Evolutionary conservation across 1,284 basidiomycete species (phyloP).

Genomic region (Lignosus rhinocerotis): DNA sequence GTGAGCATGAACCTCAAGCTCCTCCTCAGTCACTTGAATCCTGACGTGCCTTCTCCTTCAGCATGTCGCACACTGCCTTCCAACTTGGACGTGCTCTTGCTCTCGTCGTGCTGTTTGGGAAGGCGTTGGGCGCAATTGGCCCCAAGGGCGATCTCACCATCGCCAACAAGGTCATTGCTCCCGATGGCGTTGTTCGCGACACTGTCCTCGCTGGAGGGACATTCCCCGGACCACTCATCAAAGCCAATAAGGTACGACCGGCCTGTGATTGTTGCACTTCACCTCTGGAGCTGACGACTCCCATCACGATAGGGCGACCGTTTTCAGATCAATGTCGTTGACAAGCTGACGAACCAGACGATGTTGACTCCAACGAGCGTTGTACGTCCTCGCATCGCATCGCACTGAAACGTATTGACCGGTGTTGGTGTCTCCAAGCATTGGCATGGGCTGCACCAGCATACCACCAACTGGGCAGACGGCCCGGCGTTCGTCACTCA

Average conservation of each 20-base stretch:
- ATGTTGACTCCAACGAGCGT: conserved; percentile 36
- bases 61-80: not conserved
- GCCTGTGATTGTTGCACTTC: not conserved
- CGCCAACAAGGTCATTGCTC: conserved; percentile 20
- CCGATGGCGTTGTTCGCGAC: conserved; percentile 22
- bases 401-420: not conserved
- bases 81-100: not conserved
- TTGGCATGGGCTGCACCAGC: conserved; percentile 36
- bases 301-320: conserved; percentile 22
- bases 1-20: not conserved
- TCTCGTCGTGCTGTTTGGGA: not conserved
- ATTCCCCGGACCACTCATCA: conserved; percentile 30
- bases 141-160: conserved; percentile 21
- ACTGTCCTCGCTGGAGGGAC: conserved; percentile 24
- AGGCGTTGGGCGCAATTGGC: conserved; percentile 8
- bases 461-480: conserved; percentile 31
- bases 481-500: conserved; percentile 39
- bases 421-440: conserved; percentile 23
- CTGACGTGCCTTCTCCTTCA: not conserved
- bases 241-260: conserved; percentile 20
- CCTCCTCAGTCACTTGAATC: not conserved
- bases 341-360: conserved; percentile 33
- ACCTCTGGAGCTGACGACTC: not conserved
- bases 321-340: conserved; percentile 36
- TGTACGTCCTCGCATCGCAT: conserved; percentile 21